Percentiles rank a stretch among this genome's conserved stretches.
These are phyloP conservation scores for Hypomontagnella monticulosa DNA, from an alignment of 495 filamentous ascomycete genomes.

Conservation along the genomic window DNA sequence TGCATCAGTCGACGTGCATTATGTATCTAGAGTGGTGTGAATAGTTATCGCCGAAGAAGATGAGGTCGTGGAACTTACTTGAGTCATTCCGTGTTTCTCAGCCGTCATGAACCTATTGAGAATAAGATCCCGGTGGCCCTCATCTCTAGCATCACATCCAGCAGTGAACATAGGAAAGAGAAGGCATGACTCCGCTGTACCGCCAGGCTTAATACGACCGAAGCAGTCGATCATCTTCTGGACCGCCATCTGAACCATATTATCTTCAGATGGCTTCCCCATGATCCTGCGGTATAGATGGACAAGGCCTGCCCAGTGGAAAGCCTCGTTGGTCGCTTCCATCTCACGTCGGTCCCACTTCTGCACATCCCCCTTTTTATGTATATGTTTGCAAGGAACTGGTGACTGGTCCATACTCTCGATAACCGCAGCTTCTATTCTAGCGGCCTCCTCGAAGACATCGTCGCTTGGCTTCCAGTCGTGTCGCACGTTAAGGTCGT, in stretches of 20 bases:
- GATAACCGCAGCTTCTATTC: conserved; percentile 63
- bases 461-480: conserved; percentile 69
- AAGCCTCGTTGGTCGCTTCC: conserved; percentile 80
- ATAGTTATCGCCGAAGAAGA: conserved; percentile 19
- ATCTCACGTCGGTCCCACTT: conserved; percentile 71
- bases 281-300: conserved; percentile 81
- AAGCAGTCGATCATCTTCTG: conserved; percentile 69
- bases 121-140: conserved; percentile 65
- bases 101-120: conserved; percentile 73
- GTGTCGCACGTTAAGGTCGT: conserved; percentile 57
- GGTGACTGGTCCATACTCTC: conserved; percentile 54
- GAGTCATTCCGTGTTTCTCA: conserved; percentile 80
- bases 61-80: conserved; percentile 55
- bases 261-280: conserved; percentile 62
- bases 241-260: conserved; percentile 71
- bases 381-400: conserved; percentile 58
- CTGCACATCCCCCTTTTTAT: conserved; percentile 56
- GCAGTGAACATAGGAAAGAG: conserved; percentile 88
- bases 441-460: conserved; percentile 62
- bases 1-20: conserved; percentile 72
- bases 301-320: conserved; percentile 81
- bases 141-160: conserved; percentile 74
- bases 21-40: conserved; percentile 56
- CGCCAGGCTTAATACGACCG: conserved; percentile 69
- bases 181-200: conserved; percentile 78